Base-by-base conservation (phyloP, 441 rosid genomes). In the Jatropha multifida region DNA sequence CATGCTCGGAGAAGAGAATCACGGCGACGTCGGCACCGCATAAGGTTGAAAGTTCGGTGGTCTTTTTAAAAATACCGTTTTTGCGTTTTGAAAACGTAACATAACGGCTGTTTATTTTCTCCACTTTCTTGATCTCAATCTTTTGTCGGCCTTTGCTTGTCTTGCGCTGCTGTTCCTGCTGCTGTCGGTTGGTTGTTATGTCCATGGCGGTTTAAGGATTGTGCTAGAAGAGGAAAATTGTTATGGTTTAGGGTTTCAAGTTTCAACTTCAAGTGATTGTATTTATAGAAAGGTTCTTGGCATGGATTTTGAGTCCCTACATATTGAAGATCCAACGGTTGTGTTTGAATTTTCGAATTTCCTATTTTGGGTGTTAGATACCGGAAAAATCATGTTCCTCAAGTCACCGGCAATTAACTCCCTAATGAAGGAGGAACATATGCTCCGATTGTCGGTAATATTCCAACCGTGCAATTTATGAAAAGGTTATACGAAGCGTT, bases 41-140 rank as follows among this genome's bases (percentile, higher is more conserved):
- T 15, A 77, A 54, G 42, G 69, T 77, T 4, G 80, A 67, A 10
- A 78, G 44, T 20, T 77, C 77, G 7, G 80, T 41, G 4, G 77
- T 77, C 68, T 78, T 78, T 44, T 68, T 73, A 69, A 78, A 78
- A 23, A 73, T 12, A 1, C 77, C 74, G 1, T 61, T 68, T 40
- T 78, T 78, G 4, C 77, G 69, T 56, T 78, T 78, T 5, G 81
- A 78, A 20, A 78, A 78, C 9, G 77, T 73, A 51, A 78, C 81
- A 11, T 73, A 63, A 1, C 77, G 77, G 7, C 68, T 68, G 74
- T 18, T 73, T 59, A 68, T 69, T 52, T 60, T 60, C 27, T 78
- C 74, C 1, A 78, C 70, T 26, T 68, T 77, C 76, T 77, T 72
- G 0, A 72, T 65, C 42, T 72, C 73, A 7, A 77, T 77, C 72